Conservation (phyloP, 306 rosid genomes). For the Cucumis hystrix region DNA sequence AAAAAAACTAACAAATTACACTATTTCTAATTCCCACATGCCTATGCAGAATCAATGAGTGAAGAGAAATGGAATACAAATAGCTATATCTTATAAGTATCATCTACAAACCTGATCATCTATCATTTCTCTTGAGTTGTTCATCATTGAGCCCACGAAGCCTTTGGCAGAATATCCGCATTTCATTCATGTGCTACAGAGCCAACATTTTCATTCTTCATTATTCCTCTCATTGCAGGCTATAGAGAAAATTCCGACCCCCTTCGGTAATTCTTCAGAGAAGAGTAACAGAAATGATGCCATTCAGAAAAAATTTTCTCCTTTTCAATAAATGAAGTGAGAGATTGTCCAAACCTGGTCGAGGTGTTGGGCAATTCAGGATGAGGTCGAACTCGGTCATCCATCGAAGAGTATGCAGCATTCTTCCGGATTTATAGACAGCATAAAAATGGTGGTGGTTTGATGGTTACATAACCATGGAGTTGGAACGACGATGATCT, state of each 20-base stretch:
- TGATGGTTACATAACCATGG: conserved; percentile 52
- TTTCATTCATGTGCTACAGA: neutral
- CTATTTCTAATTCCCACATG: conserved; percentile 29
- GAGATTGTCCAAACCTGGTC: neutral
- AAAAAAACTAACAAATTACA: conserved; percentile 27
- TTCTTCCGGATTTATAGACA: conserved; percentile 4
- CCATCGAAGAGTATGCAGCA: neutral
- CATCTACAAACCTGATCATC: conserved; percentile 27
- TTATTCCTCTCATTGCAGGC: neutral
- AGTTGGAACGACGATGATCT: conserved; percentile 72
- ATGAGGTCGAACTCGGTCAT: neutral
- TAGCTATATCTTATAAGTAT: conserved; percentile 28
- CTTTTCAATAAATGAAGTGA: neutral
- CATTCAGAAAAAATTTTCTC: neutral
- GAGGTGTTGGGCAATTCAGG: neutral
- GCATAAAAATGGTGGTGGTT: neutral
- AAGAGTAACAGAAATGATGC: neutral
- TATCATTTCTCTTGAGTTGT: conserved; percentile 9
- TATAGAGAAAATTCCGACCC: neutral
- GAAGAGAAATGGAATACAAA: conserved; percentile 9
- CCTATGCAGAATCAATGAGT: conserved; percentile 22
- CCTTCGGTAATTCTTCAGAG: neutral
- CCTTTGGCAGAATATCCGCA: neutral
- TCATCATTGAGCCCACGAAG: conserved; percentile 7
- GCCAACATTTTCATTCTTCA: neutral